A percentile compares a stretch with the other conserved stretches of the same genome.
phyloP scores from a whole-genome alignment of 441 rosid species.

The Erysimum cheiri region DNA sequence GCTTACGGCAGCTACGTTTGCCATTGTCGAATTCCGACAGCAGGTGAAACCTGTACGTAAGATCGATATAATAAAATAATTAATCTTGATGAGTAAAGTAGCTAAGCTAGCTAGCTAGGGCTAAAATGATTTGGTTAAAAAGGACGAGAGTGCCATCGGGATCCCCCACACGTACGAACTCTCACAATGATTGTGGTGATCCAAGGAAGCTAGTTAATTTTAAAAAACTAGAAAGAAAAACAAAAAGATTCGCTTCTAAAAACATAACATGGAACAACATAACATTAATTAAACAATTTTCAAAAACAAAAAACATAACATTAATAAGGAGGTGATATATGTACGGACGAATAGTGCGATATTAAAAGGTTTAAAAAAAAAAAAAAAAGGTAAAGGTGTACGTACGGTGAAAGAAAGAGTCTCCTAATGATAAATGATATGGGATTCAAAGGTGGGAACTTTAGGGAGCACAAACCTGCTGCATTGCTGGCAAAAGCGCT shows the following conservation, averaged over 20 bases:
- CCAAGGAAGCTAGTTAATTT: not conserved
- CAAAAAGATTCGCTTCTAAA: too few species aligned
- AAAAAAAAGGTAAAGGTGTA: constrained; percentile 4
- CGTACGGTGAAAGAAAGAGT: constrained; percentile 5
- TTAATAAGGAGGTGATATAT: not conserved
- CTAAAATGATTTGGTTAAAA: constrained; percentile 1
- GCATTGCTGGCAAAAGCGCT: constrained; percentile 99
- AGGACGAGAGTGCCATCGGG: constrained; percentile 41
- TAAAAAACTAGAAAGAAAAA: too few species aligned
- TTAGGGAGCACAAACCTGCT: constrained; percentile 71
- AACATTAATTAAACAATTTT: too few species aligned
- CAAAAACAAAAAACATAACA: too few species aligned
- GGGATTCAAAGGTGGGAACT: constrained; percentile 38
- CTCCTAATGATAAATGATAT: constrained; percentile 40
- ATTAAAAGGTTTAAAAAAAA: too few species aligned
- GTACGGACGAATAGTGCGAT: constrained; percentile 32
- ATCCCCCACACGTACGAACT: constrained; percentile 32
- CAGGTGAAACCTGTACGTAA: constrained; percentile 80
- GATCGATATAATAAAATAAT: not conserved
- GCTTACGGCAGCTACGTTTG: constrained; percentile 93
- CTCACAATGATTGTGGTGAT: constrained; percentile 31
- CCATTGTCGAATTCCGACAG: constrained; percentile 94
- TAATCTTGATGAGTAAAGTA: not conserved
- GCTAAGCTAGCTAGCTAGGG: too few species aligned
- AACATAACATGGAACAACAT: too few species aligned